phyloP scores from a whole-genome alignment of 345 rosid species.

The Citrus sp. region DNA sequence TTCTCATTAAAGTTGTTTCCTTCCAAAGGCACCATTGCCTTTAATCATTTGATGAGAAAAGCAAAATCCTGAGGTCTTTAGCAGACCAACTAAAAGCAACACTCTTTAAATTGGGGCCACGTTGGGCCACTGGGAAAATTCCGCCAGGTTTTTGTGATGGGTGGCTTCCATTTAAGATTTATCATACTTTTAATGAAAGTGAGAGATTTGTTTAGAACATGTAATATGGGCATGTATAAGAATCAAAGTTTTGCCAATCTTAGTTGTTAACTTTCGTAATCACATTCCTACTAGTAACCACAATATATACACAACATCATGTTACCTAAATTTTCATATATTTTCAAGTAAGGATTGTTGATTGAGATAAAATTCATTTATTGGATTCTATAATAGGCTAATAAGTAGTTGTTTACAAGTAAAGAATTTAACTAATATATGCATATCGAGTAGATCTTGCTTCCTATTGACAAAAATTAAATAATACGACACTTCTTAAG shows the following conservation, averaged over 20 bases:
- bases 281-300: background rate
- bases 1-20: slow-evolving; percentile 37
- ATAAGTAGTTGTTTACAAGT: no score
- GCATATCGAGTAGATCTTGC: no score
- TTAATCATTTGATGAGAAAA: slow-evolving; percentile 27
- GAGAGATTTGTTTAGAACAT: background rate
- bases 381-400: no score
- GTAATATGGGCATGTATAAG: background rate
- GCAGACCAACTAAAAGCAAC: slow-evolving; percentile 12
- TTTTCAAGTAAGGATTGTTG: no score
- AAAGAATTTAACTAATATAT: no score
- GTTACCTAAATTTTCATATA: no score
- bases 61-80: background rate
- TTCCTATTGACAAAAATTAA: no score
- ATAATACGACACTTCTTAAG: no score
- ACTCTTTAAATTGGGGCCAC: slow-evolving; percentile 12
- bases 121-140: background rate
- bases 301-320: no score
- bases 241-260: background rate
- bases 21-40: slow-evolving; percentile 36
- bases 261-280: background rate
- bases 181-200: background rate
- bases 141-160: background rate
- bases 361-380: no score
- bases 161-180: background rate